Percentiles rank a stretch among this genome's conserved stretches.
Evolutionary conservation across 2,329 filamentous ascomycete species (phyloP).

Genomic region (Apiospora aurea): DNA sequence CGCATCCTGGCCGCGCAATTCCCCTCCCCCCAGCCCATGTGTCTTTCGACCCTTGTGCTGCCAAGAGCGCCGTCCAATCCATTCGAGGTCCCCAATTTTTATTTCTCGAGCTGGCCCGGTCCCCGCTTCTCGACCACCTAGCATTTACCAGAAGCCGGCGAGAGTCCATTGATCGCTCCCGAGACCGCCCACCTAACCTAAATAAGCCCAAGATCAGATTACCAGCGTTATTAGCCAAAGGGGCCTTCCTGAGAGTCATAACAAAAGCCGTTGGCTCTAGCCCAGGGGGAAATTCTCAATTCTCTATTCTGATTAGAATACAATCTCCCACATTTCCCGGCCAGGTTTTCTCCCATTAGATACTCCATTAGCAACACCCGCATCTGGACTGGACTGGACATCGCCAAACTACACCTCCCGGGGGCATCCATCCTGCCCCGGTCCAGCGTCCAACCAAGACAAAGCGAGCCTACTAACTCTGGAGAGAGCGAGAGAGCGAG

Average conservation of each 20-base stretch:
- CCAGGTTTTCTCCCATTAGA: constrained; percentile 11
- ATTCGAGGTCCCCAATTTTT: constrained; percentile 9
- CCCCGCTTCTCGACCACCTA: constrained; percentile 17
- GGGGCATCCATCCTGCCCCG: constrained; percentile 6
- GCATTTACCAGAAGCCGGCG: constrained; percentile 20
- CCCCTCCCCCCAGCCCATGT: constrained; percentile 9
- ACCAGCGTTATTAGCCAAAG: constrained; percentile 26
- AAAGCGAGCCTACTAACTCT: background rate
- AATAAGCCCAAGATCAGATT: constrained; percentile 27
- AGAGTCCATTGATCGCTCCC: constrained; percentile 25
- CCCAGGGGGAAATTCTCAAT: constrained; percentile 23
- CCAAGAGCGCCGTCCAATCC: constrained; percentile 20
- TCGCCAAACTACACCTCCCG: constrained; percentile 8
- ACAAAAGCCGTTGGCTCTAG: constrained; percentile 24
- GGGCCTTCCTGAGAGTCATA: constrained; percentile 27
- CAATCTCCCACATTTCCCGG: constrained; percentile 16
- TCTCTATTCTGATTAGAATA: constrained; percentile 18
- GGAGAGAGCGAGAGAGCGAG: background rate
- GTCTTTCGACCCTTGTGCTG: background rate
- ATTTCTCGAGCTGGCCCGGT: constrained; percentile 14
- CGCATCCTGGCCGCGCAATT: background rate
- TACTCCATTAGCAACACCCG: constrained; percentile 19
- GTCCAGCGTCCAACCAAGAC: background rate
- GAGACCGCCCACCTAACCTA: constrained; percentile 26
- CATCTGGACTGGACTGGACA: constrained; percentile 19